Percentiles rank a stretch among this genome's conserved stretches.
Conservation (phyloP, 2,329 filamentous ascomycete genomes). For the Apiospora rasikravindrae region DNA sequence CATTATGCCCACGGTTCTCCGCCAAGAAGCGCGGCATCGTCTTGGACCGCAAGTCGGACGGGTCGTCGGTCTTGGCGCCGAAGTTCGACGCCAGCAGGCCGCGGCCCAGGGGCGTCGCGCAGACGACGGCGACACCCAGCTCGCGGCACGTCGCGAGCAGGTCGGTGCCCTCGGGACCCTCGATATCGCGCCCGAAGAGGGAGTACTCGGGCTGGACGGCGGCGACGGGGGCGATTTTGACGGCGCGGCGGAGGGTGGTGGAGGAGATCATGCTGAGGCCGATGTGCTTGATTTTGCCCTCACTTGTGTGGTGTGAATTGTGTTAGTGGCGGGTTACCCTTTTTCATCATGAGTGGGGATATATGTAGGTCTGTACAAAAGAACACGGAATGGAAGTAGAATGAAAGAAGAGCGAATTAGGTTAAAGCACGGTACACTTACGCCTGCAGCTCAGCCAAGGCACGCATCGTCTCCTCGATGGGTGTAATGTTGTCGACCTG, state of each 20-base stretch:
- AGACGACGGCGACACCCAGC: slow-evolving; percentile 61
- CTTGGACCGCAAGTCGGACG: slow-evolving; percentile 27
- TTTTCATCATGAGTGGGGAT: neutral
- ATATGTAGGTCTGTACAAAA: no score
- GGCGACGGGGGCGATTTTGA: slow-evolving; percentile 52
- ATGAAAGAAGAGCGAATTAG: neutral
- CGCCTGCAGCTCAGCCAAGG: slow-evolving; percentile 53
- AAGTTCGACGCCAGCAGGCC: slow-evolving; percentile 57
- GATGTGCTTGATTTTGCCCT: slow-evolving; percentile 63
- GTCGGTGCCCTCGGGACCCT: slow-evolving; percentile 51
- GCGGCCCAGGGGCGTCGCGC: slow-evolving; percentile 64
- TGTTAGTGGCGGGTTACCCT: neutral
- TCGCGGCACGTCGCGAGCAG: slow-evolving; percentile 61
- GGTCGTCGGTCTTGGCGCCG: slow-evolving; percentile 21
- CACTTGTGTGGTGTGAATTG: slow-evolving; percentile 27
- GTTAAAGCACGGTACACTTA: slow-evolving; percentile 28
- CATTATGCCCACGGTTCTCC: slow-evolving; percentile 57
- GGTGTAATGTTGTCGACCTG: slow-evolving; percentile 52
- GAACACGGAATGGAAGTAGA: no score
- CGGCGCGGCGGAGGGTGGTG: slow-evolving; percentile 48
- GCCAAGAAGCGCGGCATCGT: slow-evolving; percentile 46
- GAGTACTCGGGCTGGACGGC: slow-evolving; percentile 61
- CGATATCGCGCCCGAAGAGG: slow-evolving; percentile 62
- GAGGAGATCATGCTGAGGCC: slow-evolving; percentile 50
- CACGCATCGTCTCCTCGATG: slow-evolving; percentile 55